Conservation (phyloP, 805 yeast genomes). For the Candida ipomoeae region DNA sequence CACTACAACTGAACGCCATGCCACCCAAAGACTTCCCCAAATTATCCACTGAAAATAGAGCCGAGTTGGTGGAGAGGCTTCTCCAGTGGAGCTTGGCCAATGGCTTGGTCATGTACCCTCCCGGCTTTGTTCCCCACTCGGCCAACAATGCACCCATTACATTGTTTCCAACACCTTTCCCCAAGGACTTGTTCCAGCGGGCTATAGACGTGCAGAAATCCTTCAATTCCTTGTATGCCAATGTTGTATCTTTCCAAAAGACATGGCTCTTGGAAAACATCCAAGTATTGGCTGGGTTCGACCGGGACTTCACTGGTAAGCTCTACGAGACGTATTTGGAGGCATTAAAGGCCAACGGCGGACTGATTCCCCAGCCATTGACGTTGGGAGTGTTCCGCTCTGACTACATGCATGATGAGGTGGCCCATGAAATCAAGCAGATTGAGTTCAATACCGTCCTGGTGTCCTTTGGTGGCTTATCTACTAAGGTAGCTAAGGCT, state of each 20-base stretch:
- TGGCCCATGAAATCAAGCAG: constrained; percentile 62
- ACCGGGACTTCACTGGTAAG: constrained; percentile 77
- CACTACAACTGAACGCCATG: constrained; percentile 7
- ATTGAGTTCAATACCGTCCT: constrained; percentile 96
- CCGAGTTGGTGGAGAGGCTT: constrained; percentile 41
- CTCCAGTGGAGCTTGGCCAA: constrained; percentile 75
- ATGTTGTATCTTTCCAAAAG: constrained; percentile 50
- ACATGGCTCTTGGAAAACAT: constrained; percentile 62
- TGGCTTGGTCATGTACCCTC: constrained; percentile 81
- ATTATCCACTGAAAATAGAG: constrained; percentile 24
- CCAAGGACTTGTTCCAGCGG: constrained; percentile 57
- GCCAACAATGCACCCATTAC: constrained; percentile 83
- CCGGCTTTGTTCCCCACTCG: constrained; percentile 41
- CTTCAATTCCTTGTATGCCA: constrained; percentile 73
- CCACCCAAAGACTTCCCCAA: constrained; percentile 31
- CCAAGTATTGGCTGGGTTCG: constrained; percentile 52
- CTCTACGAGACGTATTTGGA: constrained; percentile 56
- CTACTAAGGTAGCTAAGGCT: constrained; percentile 70
- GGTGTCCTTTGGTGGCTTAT: constrained; percentile 90
- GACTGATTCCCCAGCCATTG: constrained; percentile 53
- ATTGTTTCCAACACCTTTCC: constrained; percentile 85
- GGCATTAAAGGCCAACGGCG: constrained; percentile 43
- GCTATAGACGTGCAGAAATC: constrained; percentile 63
- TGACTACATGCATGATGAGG: constrained; percentile 68
- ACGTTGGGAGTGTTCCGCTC: constrained; percentile 85